A percentile compares a stretch with the other conserved stretches of the same genome.
These are phyloP conservation scores for Zasmidium angulare DNA, from an alignment of 2,329 filamentous ascomycete species.

Conservation along the genomic window DNA sequence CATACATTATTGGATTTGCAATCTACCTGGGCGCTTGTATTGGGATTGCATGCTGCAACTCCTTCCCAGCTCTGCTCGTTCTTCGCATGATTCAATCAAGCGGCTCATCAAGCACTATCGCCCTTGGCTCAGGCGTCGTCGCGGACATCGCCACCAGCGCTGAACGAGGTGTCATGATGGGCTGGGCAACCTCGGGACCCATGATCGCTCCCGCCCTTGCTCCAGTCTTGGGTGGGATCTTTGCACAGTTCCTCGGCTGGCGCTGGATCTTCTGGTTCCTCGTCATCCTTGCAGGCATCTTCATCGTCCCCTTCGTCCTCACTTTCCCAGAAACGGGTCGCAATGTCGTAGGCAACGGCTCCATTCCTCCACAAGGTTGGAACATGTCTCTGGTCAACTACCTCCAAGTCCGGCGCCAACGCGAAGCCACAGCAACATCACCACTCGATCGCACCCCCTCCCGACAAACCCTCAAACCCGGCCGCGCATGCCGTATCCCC, in stretches of 20 bases:
- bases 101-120: slow-evolving; percentile 42
- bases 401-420: slow-evolving; percentile 19
- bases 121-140: slow-evolving; percentile 34
- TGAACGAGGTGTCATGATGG: slow-evolving; percentile 36
- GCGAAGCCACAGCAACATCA: slow-evolving; percentile 9
- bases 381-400: slow-evolving; percentile 31
- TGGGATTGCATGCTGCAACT: slow-evolving; percentile 22
- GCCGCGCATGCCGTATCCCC: slow-evolving; percentile 41
- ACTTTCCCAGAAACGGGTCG: slow-evolving; percentile 41
- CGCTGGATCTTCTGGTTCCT: slow-evolving; percentile 45
- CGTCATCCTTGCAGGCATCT: slow-evolving; percentile 37
- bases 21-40: slow-evolving; percentile 27
- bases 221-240: slow-evolving; percentile 31
- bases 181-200: slow-evolving; percentile 31
- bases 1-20: slow-evolving; percentile 26
- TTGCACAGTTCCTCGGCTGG: slow-evolving; percentile 36
- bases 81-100: slow-evolving; percentile 35
- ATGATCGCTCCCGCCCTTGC: slow-evolving; percentile 31
- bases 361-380: slow-evolving; percentile 31
- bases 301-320: slow-evolving; percentile 29
- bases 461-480: slow-evolving; percentile 24
- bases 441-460: slow-evolving; percentile 26
- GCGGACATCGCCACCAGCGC: slow-evolving; percentile 34
- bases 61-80: slow-evolving; percentile 23
- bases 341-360: slow-evolving; percentile 41